Conservation (phyloP, 305 asterid genomes). For the Fraxinus platypoda region DNA sequence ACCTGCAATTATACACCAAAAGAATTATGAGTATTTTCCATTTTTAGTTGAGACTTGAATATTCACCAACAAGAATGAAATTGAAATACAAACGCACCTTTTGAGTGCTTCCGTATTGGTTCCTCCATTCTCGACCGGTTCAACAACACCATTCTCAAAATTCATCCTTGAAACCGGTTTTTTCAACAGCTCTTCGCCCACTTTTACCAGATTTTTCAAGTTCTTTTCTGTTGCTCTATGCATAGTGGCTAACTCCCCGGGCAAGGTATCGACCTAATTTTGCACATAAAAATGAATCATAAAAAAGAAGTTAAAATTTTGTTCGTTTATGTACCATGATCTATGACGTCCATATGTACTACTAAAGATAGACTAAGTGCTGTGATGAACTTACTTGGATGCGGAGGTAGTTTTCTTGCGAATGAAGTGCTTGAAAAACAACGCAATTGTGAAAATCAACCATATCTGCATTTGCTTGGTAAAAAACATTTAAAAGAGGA, state of each 20-base stretch:
- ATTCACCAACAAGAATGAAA: not conserved
- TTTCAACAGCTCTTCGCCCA: slow-evolving; percentile 46
- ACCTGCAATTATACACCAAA: slow-evolving; percentile 24
- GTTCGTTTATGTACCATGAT: not conserved
- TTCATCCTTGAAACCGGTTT: slow-evolving; percentile 47
- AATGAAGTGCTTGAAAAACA: slow-evolving; percentile 47
- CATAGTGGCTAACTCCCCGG: slow-evolving; percentile 37
- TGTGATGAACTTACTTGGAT: slow-evolving; percentile 40
- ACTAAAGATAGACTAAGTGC: not conserved
- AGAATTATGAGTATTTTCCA: not conserved
- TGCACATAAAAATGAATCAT: too few relatives aligned
- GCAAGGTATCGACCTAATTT: slow-evolving; percentile 41
- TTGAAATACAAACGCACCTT: slow-evolving; percentile 29
- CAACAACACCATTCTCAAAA: slow-evolving; percentile 32
- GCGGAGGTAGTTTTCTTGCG: slow-evolving; percentile 46
- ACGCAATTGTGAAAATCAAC: slow-evolving; percentile 48
- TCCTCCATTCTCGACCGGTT: slow-evolving; percentile 36
- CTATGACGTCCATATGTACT: not conserved
- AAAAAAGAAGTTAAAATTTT: not conserved
- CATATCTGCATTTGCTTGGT: slow-evolving; percentile 51
- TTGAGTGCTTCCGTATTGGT: slow-evolving; percentile 48
- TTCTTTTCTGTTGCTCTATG: slow-evolving; percentile 45
- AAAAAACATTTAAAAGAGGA: slow-evolving; percentile 36
- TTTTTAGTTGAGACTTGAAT: not conserved
- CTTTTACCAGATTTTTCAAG: slow-evolving; percentile 36